Base-by-base conservation (phyloP, 2,329 filamentous ascomycete genomes). In the Aspergillus persii region DNA sequence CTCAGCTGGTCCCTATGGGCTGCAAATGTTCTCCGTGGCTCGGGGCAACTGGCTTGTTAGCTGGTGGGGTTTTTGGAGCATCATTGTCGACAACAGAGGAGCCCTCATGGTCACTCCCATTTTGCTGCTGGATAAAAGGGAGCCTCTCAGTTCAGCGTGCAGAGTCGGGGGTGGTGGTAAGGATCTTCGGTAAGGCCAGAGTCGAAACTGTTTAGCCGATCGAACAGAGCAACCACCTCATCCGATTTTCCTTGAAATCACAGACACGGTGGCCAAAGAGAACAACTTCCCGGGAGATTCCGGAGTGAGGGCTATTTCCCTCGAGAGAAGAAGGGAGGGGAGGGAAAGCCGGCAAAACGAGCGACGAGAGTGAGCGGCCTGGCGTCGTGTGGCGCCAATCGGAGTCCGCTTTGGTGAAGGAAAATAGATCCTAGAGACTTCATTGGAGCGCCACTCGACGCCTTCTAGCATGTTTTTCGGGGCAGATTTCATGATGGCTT, bases 391-490 rank as follows among this genome's bases (percentile, higher is more conserved):
- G 58, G 56, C 60, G 56, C 62, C 63, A 65, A 69, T 69, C 61
- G 63, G 63, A 62, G 56, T 18, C 29, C 48, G 33, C 46, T 33
- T 33, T 54, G 46, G 26, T 18, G 26, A 36, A 59, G 66, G 67
- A 68, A 66, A 69, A 61, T 47, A 55, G 27, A 66, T 66, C 67
- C 68, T 58, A 54, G 48, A 55, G 44, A 63, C 44, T 29, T 55
- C 54, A 70, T 68, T 66, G 67, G 67, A 56, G 62, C 63, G 63
- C 64, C 64, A 64, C 61, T 59, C 39, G 29, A 51, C 50, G 44
- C 31, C 44, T n/a, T 30, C 39, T 41, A 18, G 36, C 36, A 44
- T 23, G 51, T 23, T 23, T 12, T 7, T 41, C 9, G 31, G 3
- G 23, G 23, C 27, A 29, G 36, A 27, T 5, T 8, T 12, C 15